Base-by-base conservation (phyloP, 1,139 yeast genomes). In the Magnusiomyces magnusii region DNA sequence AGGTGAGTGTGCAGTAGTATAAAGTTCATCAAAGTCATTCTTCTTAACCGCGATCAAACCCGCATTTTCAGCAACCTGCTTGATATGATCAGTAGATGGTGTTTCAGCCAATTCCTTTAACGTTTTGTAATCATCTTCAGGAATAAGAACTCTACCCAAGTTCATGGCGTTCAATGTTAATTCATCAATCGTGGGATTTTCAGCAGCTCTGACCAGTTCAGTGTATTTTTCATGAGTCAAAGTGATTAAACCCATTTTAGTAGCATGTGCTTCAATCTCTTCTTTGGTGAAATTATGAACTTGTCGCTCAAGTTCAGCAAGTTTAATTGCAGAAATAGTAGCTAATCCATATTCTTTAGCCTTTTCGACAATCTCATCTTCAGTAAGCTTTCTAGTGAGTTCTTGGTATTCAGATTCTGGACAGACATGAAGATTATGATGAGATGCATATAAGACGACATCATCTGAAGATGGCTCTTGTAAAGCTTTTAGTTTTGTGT, bases 261-360 rank as follows among this genome's bases (percentile, higher is more conserved):
- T 47, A 17, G 59, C 54, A 25, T 34, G 47, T 60, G 70, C 62
- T 3, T 73, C 74, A 7, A 60, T 50, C 15, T 64, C 60, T 31
- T 69, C 65, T 61, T 73, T 72, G 44, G 76, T 78, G 9, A 68
- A 60, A 23, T 60, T 63, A 19, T 58, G 50, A 1, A 76, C 74
- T 55, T 69, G 73, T 9, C 67, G 62, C 0, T 66, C 58, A 13
- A 75, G 47, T 34, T 52, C 51, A 19, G 49, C 31, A 36, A 36
- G 56, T 47, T 71, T 72, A 0, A 69, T 73, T 15, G 66, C 47
- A 62, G 69, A 49, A 34, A 60, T 23, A 36, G 56, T 44, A 24
- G 52, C 53, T n/a, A 44, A 44, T 2, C 67, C 59, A 1, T 75
- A 76, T 15, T 54, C 42, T n/a, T 55, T 53, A 21, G 58, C 55